Percentiles rank a stretch among this genome's conserved stretches.
These are phyloP conservation scores for Termitomyces sp. DNA, from an alignment of 1,284 basidiomycete species.

Conservation along the genomic window DNA sequence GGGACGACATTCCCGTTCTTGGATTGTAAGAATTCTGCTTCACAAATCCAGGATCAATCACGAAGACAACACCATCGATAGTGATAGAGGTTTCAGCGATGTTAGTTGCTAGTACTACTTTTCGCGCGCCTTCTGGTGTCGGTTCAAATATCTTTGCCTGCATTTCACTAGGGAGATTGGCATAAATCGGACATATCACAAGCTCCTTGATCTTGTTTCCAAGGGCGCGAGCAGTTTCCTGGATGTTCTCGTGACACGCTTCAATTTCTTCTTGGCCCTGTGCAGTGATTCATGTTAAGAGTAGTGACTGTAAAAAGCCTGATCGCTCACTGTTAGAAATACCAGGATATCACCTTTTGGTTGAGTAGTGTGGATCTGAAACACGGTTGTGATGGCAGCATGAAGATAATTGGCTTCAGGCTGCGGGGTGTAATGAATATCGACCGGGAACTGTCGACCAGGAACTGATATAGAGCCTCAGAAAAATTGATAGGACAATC, in stretches of 20 bases:
- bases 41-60: slow-evolving; percentile 96
- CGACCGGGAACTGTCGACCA: slow-evolving; percentile 95
- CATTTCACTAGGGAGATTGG: slow-evolving; percentile 97
- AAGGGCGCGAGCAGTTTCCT: slow-evolving; percentile 90
- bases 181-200: slow-evolving; percentile 96
- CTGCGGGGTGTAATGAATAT: slow-evolving; percentile 97
- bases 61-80: slow-evolving; percentile 96
- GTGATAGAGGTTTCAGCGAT: slow-evolving; percentile 99
- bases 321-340: slow-evolving; percentile 77
- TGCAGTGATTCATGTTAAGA: slow-evolving; percentile 2
- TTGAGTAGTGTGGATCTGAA: slow-evolving; percentile 99
- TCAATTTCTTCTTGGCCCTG: slow-evolving; percentile 99
- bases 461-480: slow-evolving; percentile 57
- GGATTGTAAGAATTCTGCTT: slow-evolving; percentile 98
- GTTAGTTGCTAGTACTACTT: slow-evolving; percentile 97
- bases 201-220: slow-evolving; percentile 96
- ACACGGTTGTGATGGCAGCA: slow-evolving; percentile 96
- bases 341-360: slow-evolving; percentile 98
- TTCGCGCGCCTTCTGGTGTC: slow-evolving; percentile 92
- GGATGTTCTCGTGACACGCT: slow-evolving; percentile 91
- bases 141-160: slow-evolving; percentile 99
- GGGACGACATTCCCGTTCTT: slow-evolving; percentile 92
- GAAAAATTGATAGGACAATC: background rate
- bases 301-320: background rate
- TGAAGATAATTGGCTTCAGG: slow-evolving; percentile 98